phyloP scores from a whole-genome alignment of 2,329 filamentous ascomycete genomes.

The Fusarium lyarnte region DNA sequence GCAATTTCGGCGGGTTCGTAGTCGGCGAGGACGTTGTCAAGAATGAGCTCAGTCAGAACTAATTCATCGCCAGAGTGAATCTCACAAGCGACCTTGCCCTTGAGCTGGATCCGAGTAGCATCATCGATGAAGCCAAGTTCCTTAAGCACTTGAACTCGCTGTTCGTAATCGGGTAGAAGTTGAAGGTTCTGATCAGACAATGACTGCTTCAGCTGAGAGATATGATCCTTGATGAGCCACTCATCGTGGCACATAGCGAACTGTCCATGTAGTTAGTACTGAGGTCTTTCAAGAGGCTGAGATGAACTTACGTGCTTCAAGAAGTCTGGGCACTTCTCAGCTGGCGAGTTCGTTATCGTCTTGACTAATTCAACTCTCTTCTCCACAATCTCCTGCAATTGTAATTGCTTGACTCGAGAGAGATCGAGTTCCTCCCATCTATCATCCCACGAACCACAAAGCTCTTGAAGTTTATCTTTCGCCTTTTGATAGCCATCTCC shows the following conservation, averaged over 20 bases:
- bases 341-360: slow-evolving; percentile 71
- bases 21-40: slow-evolving; percentile 95
- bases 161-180: slow-evolving; percentile 94
- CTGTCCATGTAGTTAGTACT: slow-evolving; percentile 61
- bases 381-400: slow-evolving; percentile 80
- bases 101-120: slow-evolving; percentile 87
- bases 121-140: slow-evolving; percentile 93
- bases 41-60: slow-evolving; percentile 92
- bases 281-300: background rate
- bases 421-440: slow-evolving; percentile 89
- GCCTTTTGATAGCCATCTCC: slow-evolving; percentile 63
- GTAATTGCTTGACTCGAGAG: slow-evolving; percentile 81
- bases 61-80: slow-evolving; percentile 97
- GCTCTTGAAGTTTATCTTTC: slow-evolving; percentile 72
- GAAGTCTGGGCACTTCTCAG: slow-evolving; percentile 78
- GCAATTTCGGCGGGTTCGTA: slow-evolving; percentile 98
- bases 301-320: slow-evolving; percentile 79
- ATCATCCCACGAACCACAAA: slow-evolving; percentile 79
- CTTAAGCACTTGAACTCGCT: slow-evolving; percentile 89
- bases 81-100: slow-evolving; percentile 98
- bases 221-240: slow-evolving; percentile 95
- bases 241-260: slow-evolving; percentile 97
- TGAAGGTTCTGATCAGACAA: slow-evolving; percentile 98
- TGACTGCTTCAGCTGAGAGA: slow-evolving; percentile 83
- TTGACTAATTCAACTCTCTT: slow-evolving; percentile 72